Evolutionary conservation across 176 grass and related monocot genomes (phyloP).

Genomic region (Zizania latifolia): DNA sequence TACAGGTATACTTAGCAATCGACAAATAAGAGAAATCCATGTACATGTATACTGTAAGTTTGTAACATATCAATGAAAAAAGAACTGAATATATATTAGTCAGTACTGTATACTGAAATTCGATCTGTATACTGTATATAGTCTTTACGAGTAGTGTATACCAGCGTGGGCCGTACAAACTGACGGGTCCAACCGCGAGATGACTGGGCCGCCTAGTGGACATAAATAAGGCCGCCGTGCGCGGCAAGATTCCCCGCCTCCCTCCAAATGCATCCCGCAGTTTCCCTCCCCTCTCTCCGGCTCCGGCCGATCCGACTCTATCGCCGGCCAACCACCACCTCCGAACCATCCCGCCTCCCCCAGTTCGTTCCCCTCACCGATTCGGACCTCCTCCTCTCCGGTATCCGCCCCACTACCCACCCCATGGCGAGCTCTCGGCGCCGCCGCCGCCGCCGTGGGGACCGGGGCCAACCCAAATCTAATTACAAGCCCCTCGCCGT

Average conservation of each 20-base stretch:
- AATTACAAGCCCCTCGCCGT: background rate
- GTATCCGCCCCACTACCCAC: background rate
- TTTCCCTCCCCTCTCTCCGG: background rate
- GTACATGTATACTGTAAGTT: too few relatives aligned
- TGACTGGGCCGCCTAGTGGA: too few relatives aligned
- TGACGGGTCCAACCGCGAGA: too few relatives aligned
- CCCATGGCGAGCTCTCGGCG: background rate
- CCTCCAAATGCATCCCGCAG: background rate
- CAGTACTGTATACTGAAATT: too few relatives aligned
- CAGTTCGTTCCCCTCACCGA: background rate
- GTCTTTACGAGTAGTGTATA: too few relatives aligned
- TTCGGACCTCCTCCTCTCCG: background rate
- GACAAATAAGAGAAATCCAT: too few relatives aligned
- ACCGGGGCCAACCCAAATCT: background rate
- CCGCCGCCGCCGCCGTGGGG: background rate
- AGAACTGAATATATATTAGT: too few relatives aligned
- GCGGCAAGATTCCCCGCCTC: background rate
- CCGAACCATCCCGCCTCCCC: background rate
- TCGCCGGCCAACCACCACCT: background rate
- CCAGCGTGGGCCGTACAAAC: too few relatives aligned
- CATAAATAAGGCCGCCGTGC: background rate
- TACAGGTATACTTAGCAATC: too few relatives aligned
- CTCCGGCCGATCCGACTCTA: background rate
- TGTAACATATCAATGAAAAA: too few relatives aligned
- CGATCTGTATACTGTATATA: too few relatives aligned